Evolutionary conservation across 371 early-diverging fungal species (phyloP).

Genomic region (Nematocida minor): DNA sequence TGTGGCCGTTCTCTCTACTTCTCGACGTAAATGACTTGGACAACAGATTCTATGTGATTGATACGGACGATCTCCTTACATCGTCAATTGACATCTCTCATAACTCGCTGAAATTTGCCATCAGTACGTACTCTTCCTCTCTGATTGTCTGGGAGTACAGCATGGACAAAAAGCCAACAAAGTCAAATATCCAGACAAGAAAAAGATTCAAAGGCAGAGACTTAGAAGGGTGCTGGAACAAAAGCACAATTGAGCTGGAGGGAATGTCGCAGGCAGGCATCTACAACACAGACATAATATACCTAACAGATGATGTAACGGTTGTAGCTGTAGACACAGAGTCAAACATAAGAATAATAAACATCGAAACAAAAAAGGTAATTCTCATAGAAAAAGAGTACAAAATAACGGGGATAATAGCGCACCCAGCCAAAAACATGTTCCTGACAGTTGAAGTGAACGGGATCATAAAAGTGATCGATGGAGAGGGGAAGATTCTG

Average conservation of each 20-base stretch:
- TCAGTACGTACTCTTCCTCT: constrained; percentile 44
- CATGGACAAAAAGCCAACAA: constrained; percentile 12
- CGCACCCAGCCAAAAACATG: constrained; percentile 14
- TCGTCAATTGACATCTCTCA: constrained; percentile 58
- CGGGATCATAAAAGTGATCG: constrained; percentile 23
- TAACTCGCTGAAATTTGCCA: constrained; percentile 56
- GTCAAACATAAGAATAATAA: constrained; percentile 39
- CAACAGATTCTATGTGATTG: constrained; percentile 58
- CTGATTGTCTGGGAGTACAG: constrained; percentile 28
- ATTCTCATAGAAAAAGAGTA: constrained; percentile 37
- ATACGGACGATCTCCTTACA: constrained; percentile 56
- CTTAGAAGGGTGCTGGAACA: constrained; percentile 43
- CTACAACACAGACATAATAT: constrained; percentile 33
- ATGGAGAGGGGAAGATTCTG: background rate
- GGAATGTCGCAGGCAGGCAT: constrained; percentile 22
- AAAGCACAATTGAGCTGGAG: constrained; percentile 2
- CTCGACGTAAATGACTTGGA: constrained; percentile 52
- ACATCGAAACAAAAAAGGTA: background rate
- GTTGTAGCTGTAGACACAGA: constrained; percentile 36
- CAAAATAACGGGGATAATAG: constrained; percentile 21
- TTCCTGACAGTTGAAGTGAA: constrained; percentile 40
- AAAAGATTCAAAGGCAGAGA: constrained; percentile 48
- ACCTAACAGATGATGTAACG: constrained; percentile 3
- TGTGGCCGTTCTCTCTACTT: constrained; percentile 61
- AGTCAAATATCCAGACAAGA: constrained; percentile 36